A percentile compares a stretch with the other conserved stretches of the same genome.
Evolutionary conservation across 2,329 filamentous ascomycete genomes (phyloP).

Genomic region (Scleromitrula shiraiana): DNA sequence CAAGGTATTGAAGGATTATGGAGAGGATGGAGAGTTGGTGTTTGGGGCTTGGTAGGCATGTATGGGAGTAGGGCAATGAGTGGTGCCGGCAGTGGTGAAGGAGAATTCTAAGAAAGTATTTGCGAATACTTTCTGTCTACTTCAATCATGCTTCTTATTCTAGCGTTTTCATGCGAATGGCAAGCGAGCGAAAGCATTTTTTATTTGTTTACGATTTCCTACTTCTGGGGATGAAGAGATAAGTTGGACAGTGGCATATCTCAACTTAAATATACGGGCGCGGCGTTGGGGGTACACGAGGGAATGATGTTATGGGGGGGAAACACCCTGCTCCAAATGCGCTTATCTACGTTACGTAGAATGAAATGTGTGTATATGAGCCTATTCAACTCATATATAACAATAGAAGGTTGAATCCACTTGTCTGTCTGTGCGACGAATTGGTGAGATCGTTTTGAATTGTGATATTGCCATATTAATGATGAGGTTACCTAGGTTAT

Average conservation of each 20-base stretch:
- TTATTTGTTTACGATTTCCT: background rate
- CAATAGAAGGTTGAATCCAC: too few relatives aligned
- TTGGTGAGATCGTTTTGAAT: too few relatives aligned
- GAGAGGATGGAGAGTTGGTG: slow-evolving; percentile 49
- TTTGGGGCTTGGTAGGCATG: slow-evolving; percentile 48
- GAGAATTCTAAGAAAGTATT: slow-evolving; percentile 22
- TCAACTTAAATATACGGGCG: background rate
- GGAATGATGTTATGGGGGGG: background rate
- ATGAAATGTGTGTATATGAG: background rate
- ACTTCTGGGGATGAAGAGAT: background rate
- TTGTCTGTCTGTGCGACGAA: too few relatives aligned
- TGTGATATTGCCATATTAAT: too few relatives aligned
- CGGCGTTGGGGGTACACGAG: background rate
- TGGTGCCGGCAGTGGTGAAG: slow-evolving; percentile 22
- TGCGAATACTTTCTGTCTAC: background rate
- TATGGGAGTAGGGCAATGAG: slow-evolving; percentile 36
- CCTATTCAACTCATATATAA: background rate
- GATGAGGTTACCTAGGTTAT: too few relatives aligned
- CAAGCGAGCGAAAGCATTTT: background rate
- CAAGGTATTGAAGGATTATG: slow-evolving; percentile 48
- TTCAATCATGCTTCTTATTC: background rate
- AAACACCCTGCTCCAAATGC: background rate
- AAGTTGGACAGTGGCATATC: background rate
- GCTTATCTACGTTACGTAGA: too few relatives aligned
- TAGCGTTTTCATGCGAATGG: background rate